Evolutionary conservation across 2,329 filamentous ascomycete species (phyloP).

Genomic region (Neoscytalidium dimidiatum): DNA sequence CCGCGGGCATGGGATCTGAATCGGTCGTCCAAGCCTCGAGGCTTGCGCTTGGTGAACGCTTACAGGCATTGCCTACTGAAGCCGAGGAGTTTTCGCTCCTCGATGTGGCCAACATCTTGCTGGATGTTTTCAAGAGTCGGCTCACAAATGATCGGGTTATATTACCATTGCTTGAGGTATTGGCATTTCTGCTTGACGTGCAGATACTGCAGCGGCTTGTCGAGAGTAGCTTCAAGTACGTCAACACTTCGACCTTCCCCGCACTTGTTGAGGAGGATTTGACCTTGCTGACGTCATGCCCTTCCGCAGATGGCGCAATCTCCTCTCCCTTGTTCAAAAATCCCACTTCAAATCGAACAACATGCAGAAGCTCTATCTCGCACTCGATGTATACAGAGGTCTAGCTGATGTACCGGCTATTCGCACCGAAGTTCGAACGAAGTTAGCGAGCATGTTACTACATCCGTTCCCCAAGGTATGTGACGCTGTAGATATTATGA

Average conservation of each 20-base stretch:
- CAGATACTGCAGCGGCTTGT: slow-evolving; percentile 43
- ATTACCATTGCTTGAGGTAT: slow-evolving; percentile 74
- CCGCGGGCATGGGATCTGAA: slow-evolving; percentile 77
- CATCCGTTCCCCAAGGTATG: slow-evolving; percentile 71
- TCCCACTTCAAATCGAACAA: slow-evolving; percentile 82
- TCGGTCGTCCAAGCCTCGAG: slow-evolving; percentile 70
- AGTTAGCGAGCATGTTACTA: slow-evolving; percentile 70
- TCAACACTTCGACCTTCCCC: background rate
- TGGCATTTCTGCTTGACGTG: slow-evolving; percentile 66
- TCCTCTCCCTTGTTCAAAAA: slow-evolving; percentile 74
- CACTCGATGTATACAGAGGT: slow-evolving; percentile 75
- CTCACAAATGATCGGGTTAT: slow-evolving; percentile 66
- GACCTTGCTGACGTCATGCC: background rate
- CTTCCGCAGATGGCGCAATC: slow-evolving; percentile 50
- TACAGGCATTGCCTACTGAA: slow-evolving; percentile 31
- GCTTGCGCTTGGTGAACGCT: slow-evolving; percentile 58
- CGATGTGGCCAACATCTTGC: slow-evolving; percentile 29
- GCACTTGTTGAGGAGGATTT: background rate
- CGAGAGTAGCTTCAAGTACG: slow-evolving; percentile 57
- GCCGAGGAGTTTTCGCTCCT: slow-evolving; percentile 27
- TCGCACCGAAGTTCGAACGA: slow-evolving; percentile 61
- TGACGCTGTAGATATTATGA: background rate
- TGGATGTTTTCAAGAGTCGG: slow-evolving; percentile 32
- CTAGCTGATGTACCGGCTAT: slow-evolving; percentile 54
- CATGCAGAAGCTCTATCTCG: slow-evolving; percentile 78